Evolutionary conservation across 768 basidiomycete species (phyloP).

Genomic region (Suillus tomentosus): DNA sequence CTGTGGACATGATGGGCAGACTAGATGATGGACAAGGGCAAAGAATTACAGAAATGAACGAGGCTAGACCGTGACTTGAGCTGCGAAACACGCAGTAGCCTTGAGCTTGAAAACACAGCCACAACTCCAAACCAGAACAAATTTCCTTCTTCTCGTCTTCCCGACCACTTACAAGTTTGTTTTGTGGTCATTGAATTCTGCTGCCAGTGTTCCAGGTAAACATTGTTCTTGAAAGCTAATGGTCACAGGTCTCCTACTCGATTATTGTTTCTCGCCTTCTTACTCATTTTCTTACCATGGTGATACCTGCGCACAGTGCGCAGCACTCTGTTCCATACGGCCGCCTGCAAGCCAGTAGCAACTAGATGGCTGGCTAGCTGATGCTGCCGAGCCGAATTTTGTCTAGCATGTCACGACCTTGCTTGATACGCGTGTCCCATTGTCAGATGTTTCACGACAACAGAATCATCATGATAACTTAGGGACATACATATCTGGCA

Average conservation of each 20-base stretch:
- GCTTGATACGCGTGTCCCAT: not conserved
- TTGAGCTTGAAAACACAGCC: slow-evolving; percentile 26
- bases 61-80: slow-evolving; percentile 9
- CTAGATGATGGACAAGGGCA: slow-evolving; percentile 4
- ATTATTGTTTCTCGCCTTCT: not conserved
- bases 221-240: not conserved
- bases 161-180: too few species aligned
- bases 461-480: not conserved
- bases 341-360: not conserved
- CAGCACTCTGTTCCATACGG: not conserved
- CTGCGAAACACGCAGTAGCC: slow-evolving; percentile 24
- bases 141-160: slow-evolving; percentile 2
- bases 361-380: not conserved
- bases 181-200: not conserved
- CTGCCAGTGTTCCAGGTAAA: not conserved
- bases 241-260: not conserved
- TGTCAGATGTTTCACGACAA: not conserved
- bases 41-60: slow-evolving; percentile 17
- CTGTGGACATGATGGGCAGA: slow-evolving; percentile 44
- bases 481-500: not conserved
- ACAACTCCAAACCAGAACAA: slow-evolving; percentile 18
- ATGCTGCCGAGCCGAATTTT: not conserved
- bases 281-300: not conserved
- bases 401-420: not conserved
- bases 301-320: not conserved